A percentile compares a stretch with the other conserved stretches of the same genome.
Conservation (phyloP, 78 protist species). For the Cavenderia fasciculata region DNA sequence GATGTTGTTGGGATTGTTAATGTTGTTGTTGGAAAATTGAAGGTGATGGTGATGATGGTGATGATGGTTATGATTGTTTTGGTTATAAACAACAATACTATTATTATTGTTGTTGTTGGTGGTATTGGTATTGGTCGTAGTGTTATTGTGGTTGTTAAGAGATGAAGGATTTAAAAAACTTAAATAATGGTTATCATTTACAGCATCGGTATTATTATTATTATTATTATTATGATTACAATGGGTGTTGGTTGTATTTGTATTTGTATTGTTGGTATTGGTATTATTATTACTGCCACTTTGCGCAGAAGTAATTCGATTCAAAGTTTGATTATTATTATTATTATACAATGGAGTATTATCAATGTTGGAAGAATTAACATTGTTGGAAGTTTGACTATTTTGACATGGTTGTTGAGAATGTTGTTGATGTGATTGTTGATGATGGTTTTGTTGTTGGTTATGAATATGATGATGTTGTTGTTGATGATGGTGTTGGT, state of each 20-base stretch:
- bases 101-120: not conserved
- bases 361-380: not conserved
- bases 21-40: not conserved
- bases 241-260: not conserved
- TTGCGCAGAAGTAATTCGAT: not conserved
- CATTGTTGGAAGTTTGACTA: not conserved
- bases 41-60: not conserved
- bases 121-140: not conserved
- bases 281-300: not conserved
- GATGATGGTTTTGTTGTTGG: not conserved
- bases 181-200: not conserved
- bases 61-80: not conserved
- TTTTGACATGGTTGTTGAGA: not conserved
- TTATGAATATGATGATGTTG: not conserved
- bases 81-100: not conserved
- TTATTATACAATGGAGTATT: not conserved
- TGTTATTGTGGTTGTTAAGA: no score
- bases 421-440: not conserved
- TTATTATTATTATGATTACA: not conserved
- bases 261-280: no score
- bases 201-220: not conserved
- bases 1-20: not conserved
- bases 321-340: not conserved
- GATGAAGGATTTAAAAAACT: no score
- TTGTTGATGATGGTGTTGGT: not conserved